phyloP scores from a whole-genome alignment of 2,329 filamentous ascomycete species.

The Diaporthe sp. region DNA sequence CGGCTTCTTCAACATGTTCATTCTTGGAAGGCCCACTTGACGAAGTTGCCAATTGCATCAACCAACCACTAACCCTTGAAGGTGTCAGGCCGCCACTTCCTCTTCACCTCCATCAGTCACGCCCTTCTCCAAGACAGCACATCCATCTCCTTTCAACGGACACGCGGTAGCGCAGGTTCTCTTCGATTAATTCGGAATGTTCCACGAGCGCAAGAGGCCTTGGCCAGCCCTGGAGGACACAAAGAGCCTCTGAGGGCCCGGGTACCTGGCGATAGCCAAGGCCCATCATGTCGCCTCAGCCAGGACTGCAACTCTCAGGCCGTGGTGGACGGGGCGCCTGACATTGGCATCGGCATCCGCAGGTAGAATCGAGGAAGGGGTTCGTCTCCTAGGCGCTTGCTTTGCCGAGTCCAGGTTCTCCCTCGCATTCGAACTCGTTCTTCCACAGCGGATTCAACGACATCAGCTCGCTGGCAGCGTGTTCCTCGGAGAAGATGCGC shows the following conservation, averaged over 20 bases:
- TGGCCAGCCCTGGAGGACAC: too few species aligned
- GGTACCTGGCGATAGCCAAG: not conserved
- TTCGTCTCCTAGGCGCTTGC: not conserved
- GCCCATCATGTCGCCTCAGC: not conserved
- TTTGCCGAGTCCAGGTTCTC: too few species aligned
- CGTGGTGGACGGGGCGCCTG: not conserved
- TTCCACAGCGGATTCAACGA: not conserved
- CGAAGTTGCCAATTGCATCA: not conserved
- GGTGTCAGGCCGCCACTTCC: not conserved
- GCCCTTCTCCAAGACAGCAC: not conserved
- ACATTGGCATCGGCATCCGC: too few species aligned
- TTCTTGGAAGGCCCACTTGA: not conserved
- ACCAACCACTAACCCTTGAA: not conserved
- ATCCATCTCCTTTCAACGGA: not conserved
- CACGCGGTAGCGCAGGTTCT: not conserved
- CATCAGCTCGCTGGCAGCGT: not conserved
- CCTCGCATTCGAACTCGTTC: too few species aligned
- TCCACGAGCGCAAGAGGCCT: not conserved
- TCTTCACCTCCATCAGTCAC: not conserved
- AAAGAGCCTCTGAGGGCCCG: not conserved
- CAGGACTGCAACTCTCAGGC: too few species aligned
- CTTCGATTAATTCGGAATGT: not conserved
- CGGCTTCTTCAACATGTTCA: not conserved
- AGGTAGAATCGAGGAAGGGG: not conserved
- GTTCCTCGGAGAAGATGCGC: too few species aligned